Base-by-base conservation (phyloP, 2,329 filamentous ascomycete species). In the Cladorrhinum sp. region DNA sequence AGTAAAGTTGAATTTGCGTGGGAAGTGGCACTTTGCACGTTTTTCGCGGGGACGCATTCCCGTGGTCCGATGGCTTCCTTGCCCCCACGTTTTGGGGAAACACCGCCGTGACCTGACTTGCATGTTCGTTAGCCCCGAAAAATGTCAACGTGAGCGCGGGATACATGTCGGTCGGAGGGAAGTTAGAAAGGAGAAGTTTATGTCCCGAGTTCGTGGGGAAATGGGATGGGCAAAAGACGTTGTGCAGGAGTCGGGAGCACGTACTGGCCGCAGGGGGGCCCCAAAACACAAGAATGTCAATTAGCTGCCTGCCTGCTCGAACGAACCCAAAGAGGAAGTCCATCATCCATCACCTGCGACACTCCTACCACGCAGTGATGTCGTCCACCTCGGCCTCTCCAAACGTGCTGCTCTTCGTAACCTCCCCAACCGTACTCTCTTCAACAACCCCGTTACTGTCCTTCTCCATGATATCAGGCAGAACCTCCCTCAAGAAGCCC, bases 341-440 rank as follows among this genome's bases (percentile, higher is more conserved):
- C 14, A 36, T 9, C 26, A 28, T 28, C 33, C 12, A 9, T 10
- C 8, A 16, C 14, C 33, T 30, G 14, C 33, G 2, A 9, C 3
- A 36, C 9, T 36, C n/a, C 33, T 36, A 36, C 33, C 33, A 36
- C 21, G 92, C 92, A 33, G 92, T 96, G 68, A 97, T 96, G 72
- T 98, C 95, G 63, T 94, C 94, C 20, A 97, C 92, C 76, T 98
- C 95, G 1, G 92, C 93, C 77, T 98, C 93, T 16, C 94, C 93
- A 79, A 97, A 96, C 0, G 91, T 95, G 75, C 92, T 96, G 59
- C 85, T 92, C 79, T 96, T 96, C 18, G 85, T 91, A 64, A 93
- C 75, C 68, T 85, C 77, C 16, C 86, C 86, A 6, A 86, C 80
- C 62, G 71, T 71, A 62, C 80, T 78, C 65, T 79, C 73, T 67